Evolutionary conservation across 2,329 filamentous ascomycete species (phyloP), one percentile per base, ranked within the genome.

Genomic region (Ophiobolus disseminans): DNA sequence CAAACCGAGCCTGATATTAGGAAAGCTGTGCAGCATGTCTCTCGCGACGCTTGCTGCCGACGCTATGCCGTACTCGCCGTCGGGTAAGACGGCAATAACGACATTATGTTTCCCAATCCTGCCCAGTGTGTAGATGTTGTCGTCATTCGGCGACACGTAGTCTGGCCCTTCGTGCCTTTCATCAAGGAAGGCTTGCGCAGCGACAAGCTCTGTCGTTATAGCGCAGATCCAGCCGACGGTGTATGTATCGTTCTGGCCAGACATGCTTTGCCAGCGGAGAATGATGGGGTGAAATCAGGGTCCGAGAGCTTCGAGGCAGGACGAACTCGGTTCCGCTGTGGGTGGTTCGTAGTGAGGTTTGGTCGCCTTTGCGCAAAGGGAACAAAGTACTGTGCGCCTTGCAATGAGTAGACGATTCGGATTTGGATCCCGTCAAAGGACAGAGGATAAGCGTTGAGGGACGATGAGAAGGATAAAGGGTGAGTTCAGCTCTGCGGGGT

Each of bases 171-270:
- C 32, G 20, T 44, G 31, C 21, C 37, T 14, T 37, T 44, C 41
- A 13, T 44, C 41, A 5, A 44, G 31, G 4, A 44, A 44, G n/a
- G 32, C 21, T 20, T 26, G 6, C 16, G 41, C 41, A 11, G 31
- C 41, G 22, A 26, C 31, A 5, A 23, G 14, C 21, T 44, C 41
- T 10, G 30, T 19, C 1, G n/a, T 8, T 9, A 44, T 16, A 7
- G 31, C 31, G 30, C 41, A 44, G n/a, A 44, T 28, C 41, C 75
- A 78, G n/a, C 75, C 76, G 6, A 79, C 68, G 0, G 64, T 75
- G 45, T 78, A 78, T n/a, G n/a, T n/a, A 14, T 44, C 53, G 45
- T 65, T 17, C 9, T 8, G 38, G 13, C 28, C 17, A n/a, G 38
- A 28, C 38, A 40, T 40, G 20, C 25, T 28, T 28, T 3, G 3